These are phyloP conservation scores for Phytophthora pinifolia DNA, from an alignment of 352 stramenopile species.

Conservation along the genomic window DNA sequence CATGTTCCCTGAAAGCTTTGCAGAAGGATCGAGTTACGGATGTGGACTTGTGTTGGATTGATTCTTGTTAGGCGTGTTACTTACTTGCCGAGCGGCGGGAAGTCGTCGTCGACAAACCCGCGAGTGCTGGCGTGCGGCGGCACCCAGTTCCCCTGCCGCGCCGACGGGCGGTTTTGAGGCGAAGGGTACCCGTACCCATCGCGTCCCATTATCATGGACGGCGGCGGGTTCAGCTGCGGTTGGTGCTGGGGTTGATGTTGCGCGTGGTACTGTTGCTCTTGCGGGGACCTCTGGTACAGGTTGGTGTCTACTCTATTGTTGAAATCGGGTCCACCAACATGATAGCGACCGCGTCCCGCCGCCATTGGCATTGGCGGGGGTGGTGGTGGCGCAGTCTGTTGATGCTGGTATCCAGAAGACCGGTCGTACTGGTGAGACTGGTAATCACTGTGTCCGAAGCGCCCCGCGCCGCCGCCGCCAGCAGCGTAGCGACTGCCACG, in stretches of 20 bases:
- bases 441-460: slow-evolving; percentile 29
- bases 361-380: slow-evolving; percentile 32
- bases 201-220: slow-evolving; percentile 31
- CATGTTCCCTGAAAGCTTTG: not conserved
- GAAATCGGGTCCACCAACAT: slow-evolving; percentile 37
- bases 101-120: slow-evolving; percentile 67
- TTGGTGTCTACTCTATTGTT: slow-evolving; percentile 69
- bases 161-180: slow-evolving; percentile 30
- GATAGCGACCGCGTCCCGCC: slow-evolving; percentile 32
- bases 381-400: slow-evolving; percentile 22
- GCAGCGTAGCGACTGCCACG: slow-evolving; percentile 29
- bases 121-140: slow-evolving; percentile 25
- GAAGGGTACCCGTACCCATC: slow-evolving; percentile 33
- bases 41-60: slow-evolving; percentile 24
- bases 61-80: slow-evolving; percentile 28
- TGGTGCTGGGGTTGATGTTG: slow-evolving; percentile 41
- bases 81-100: slow-evolving; percentile 69
- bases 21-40: slow-evolving; percentile 5
- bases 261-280: slow-evolving; percentile 41
- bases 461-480: slow-evolving; percentile 11
- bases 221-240: slow-evolving; percentile 31
- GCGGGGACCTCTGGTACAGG: slow-evolving; percentile 36
- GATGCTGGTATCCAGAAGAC: slow-evolving; percentile 30
- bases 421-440: slow-evolving; percentile 32
- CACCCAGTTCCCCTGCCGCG: slow-evolving; percentile 22